Evolutionary conservation across 192 early-diverging fungal genomes (phyloP).

Genomic region (Tieghemiomyces parasiticus): DNA sequence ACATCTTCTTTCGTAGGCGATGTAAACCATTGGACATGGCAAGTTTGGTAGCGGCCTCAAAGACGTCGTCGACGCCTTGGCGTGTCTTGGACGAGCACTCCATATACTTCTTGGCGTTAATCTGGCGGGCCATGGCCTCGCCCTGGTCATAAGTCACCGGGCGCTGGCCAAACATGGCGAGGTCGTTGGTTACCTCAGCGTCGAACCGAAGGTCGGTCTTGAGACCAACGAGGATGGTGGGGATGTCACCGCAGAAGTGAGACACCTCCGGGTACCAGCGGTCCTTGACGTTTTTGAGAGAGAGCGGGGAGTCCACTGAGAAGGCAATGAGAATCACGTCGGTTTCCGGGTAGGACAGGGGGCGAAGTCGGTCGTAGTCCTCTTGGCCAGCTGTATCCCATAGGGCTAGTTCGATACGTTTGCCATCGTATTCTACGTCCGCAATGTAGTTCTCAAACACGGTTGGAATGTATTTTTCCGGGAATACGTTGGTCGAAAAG

Average conservation of each 20-base stretch:
- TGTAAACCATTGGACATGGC: constrained; percentile 19
- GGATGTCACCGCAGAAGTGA: constrained; percentile 15
- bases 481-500: constrained; percentile 74
- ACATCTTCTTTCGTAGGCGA: constrained; percentile 15
- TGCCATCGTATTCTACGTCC: constrained; percentile 76
- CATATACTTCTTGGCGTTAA: constrained; percentile 64
- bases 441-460: constrained; percentile 91
- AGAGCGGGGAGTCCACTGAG: constrained; percentile 66
- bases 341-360: constrained; percentile 82
- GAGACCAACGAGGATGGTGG: constrained; percentile 22
- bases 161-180: constrained; percentile 22
- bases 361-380: constrained; percentile 90
- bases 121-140: constrained; percentile 39
- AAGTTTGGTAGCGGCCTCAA: constrained; percentile 44
- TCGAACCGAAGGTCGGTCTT: constrained; percentile 31
- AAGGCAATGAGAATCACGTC: constrained; percentile 92
- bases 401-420: constrained; percentile 72
- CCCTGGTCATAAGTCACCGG: constrained; percentile 42
- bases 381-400: constrained; percentile 98
- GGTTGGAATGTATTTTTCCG: constrained; percentile 79
- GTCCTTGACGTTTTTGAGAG: constrained; percentile 68
- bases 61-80: constrained; percentile 47
- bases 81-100: constrained; percentile 69
- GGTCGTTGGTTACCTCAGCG: constrained; percentile 18
- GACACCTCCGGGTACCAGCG: constrained; percentile 22